Conservation (phyloP, 140 eudicot genomes). For the Oenanthe javanica region DNA sequence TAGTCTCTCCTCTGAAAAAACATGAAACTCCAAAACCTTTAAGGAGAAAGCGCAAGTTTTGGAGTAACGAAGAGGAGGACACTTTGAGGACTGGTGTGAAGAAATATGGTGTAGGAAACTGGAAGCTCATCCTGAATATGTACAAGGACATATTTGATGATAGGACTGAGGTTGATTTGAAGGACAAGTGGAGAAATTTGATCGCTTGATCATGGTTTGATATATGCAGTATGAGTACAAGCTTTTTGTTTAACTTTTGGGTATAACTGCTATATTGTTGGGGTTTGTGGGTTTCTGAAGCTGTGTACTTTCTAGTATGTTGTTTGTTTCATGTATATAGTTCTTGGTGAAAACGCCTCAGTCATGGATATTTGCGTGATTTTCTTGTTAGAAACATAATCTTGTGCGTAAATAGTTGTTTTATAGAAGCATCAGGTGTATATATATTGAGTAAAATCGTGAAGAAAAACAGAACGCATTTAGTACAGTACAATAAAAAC, state of each 20-base stretch:
- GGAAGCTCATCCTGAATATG: conserved; percentile 55
- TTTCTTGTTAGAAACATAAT: no score
- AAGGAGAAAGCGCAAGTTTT: conserved; percentile 38
- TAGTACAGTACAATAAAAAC: no score
- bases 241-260: not conserved
- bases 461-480: no score
- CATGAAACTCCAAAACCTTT: conserved; percentile 25
- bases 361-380: not conserved
- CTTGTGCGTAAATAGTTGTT: no score
- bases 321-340: not conserved
- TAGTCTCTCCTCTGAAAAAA: conserved; percentile 41
- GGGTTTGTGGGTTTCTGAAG: not conserved
- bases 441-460: no score
- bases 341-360: not conserved
- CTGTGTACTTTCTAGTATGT: not conserved
- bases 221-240: not conserved
- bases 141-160: conserved; percentile 57
- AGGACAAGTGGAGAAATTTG: conserved; percentile 93
- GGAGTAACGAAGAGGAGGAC: conserved; percentile 79
- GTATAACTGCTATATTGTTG: not conserved
- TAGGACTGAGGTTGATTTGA: conserved; percentile 83
- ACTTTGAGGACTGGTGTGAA: conserved; percentile 61
- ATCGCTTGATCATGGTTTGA: not conserved
- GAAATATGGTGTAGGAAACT: conserved; percentile 59
- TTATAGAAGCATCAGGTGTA: no score